Evolutionary conservation across 495 filamentous ascomycete species (phyloP).

Genomic region (Aspergillus egyptiacus): DNA sequence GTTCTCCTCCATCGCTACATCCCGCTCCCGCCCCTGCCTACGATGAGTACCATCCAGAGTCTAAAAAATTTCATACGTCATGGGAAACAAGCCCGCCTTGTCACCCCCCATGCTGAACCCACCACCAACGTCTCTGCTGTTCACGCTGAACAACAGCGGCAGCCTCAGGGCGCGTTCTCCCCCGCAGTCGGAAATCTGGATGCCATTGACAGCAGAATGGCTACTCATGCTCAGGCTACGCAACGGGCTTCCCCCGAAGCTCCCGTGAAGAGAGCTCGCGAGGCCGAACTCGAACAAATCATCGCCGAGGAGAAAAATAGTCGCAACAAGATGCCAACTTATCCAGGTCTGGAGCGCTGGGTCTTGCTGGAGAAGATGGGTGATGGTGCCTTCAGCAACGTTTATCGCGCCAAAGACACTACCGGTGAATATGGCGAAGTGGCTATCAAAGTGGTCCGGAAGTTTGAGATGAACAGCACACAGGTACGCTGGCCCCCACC

Average conservation of each 20-base stretch:
- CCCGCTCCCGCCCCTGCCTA: conserved; percentile 6
- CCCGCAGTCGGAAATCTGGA: conserved; percentile 49
- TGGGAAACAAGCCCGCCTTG: conserved; percentile 86
- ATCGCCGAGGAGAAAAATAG: conserved; percentile 84
- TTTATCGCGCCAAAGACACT: conserved; percentile 80
- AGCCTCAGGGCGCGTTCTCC: conserved; percentile 45
- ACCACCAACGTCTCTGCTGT: conserved; percentile 63
- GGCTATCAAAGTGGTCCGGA: conserved; percentile 97
- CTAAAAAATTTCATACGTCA: conserved; percentile 98
- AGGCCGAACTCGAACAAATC: conserved; percentile 65
- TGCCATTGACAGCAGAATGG: conserved; percentile 47
- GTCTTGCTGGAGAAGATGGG: conserved; percentile 95
- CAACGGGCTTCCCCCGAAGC: conserved; percentile 41
- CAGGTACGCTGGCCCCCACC: conserved; percentile 60
- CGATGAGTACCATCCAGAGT: conserved; percentile 79
- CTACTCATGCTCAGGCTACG: conserved; percentile 53
- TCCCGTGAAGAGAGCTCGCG: conserved; percentile 39
- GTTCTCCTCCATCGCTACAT: too few species aligned
- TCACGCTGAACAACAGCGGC: conserved; percentile 59
- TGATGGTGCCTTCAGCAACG: conserved; percentile 97
- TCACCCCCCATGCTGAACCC: conserved; percentile 57
- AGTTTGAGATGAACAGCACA: conserved; percentile 96
- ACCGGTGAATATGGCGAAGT: conserved; percentile 67
- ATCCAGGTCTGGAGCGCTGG: conserved; percentile 90
- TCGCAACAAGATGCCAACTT: conserved; percentile 79